phyloP scores from a whole-genome alignment of 805 yeast species.

The Kodamaea hsintzibuensis region DNA sequence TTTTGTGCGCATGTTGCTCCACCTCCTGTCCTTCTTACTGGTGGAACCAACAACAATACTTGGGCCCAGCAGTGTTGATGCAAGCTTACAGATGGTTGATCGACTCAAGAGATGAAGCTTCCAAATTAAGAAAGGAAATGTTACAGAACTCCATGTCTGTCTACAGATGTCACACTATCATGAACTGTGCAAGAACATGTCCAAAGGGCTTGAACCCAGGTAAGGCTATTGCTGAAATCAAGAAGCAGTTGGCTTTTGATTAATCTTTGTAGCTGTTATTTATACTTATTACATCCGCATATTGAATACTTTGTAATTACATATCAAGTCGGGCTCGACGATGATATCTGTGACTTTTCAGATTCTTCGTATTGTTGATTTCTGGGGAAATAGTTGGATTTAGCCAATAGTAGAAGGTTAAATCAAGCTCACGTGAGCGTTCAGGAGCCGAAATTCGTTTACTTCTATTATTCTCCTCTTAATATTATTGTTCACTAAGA shows the following conservation, averaged over 20 bases:
- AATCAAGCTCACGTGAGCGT: neutral
- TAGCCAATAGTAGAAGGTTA: neutral
- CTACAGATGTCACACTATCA: conserved; percentile 98
- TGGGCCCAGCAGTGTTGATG: conserved; percentile 98
- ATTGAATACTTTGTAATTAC: neutral
- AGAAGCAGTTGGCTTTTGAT: conserved; percentile 86
- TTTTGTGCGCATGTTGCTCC: conserved; percentile 97
- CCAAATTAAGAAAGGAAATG: conserved; percentile 77
- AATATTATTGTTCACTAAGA: no score
- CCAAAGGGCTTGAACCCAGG: conserved; percentile 99
- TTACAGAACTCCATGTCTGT: conserved; percentile 95
- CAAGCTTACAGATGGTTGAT: conserved; percentile 99
- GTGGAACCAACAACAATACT: conserved; percentile 99
- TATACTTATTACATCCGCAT: conserved; percentile 6
- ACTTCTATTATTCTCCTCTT: neutral
- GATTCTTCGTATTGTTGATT: neutral
- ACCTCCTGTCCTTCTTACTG: conserved; percentile 99
- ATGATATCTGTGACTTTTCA: neutral
- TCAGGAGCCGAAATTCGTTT: neutral
- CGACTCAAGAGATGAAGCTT: conserved; percentile 94
- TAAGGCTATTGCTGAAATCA: conserved; percentile 93
- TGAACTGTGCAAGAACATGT: conserved; percentile 98
- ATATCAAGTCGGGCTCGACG: neutral
- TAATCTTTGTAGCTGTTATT: conserved; percentile 25
- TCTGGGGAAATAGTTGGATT: conserved; percentile 1